Evolutionary conservation across 139 green algal genomes (phyloP), one percentile per base, ranked within the genome.

Genomic region (Micractinium sp.): DNA sequence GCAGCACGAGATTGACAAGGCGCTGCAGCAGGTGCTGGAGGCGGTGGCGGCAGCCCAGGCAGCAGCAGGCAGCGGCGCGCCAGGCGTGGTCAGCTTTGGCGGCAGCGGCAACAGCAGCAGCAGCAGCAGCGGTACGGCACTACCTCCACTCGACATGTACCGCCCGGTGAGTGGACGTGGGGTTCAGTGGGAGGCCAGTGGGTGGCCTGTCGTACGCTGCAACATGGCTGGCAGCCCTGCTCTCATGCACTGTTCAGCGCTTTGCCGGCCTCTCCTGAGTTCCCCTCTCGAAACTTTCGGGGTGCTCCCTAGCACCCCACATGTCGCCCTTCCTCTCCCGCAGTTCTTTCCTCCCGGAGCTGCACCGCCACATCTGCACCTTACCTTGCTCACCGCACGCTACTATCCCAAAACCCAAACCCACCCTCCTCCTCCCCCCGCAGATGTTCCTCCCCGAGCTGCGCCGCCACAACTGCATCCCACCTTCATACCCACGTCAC

Each of bases 1-100:
- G 38, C 92, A 98, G 83, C 91, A 97, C 78, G 96, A 99, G 20
- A 95, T 98, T 14, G 96, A 99, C 90, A 63, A 83, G 27, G 96
- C 95, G 15, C 89, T 94, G 31, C 95, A 98, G 94, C 92, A 93
- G 41, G 86, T 93, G 35, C 56, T 91, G 31, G 87, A 93, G 38
- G 31, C 79, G 22, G 94, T 98, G 20, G 86, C 92, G 15, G 90
- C 95, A 22, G 96, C 96, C 2, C 95, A 98, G 90, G 88, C 85
- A 2, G 81, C 56, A 33, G 93, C 91, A 1, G 92, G 86, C 7
- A 92, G 90, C 20, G 86, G 85, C 4, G 74, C 92, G 0, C 91
- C 93, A 7, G 92, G 93, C 12, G 25, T 90, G 1, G 89, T 97
- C 19, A 60, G 91, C 38, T 88, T 97, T 38, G 90, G 73, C 4